Percentiles rank a stretch among this genome's conserved stretches.
Conservation (phyloP, 1,284 basidiomycete genomes). For the Trametes pubescens region DNA sequence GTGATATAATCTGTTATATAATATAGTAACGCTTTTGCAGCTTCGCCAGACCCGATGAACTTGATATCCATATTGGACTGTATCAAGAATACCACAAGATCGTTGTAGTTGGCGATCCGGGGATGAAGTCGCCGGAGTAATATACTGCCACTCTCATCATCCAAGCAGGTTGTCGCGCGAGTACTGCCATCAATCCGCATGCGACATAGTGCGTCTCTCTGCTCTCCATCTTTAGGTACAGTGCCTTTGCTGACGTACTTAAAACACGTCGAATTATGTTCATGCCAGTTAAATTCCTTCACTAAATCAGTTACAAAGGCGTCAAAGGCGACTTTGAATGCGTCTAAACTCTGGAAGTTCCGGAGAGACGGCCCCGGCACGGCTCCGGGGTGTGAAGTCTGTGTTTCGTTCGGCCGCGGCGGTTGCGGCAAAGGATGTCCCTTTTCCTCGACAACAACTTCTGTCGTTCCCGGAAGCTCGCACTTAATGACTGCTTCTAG, state of each 20-base stretch:
- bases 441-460: background rate
- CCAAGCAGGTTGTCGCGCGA: background rate
- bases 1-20: constrained; percentile 46
- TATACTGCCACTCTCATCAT: constrained; percentile 28
- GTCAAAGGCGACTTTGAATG: background rate
- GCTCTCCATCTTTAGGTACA: background rate
- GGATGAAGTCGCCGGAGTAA: constrained; percentile 32
- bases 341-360: background rate
- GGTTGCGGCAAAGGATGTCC: background rate
- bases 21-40: constrained; percentile 40
- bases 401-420: background rate
- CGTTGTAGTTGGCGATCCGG: constrained; percentile 38
- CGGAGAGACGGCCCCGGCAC: background rate
- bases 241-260: constrained; percentile 14
- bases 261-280: constrained; percentile 28
- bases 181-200: constrained; percentile 8
- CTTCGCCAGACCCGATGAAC: constrained; percentile 41
- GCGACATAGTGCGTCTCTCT: background rate
- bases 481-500: constrained; percentile 21
- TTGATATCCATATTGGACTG: constrained; percentile 43
- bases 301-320: constrained; percentile 11
- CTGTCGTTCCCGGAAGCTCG: constrained; percentile 7
- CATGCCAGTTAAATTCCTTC: constrained; percentile 27
- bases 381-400: background rate
- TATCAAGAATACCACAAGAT: constrained; percentile 31